Base-by-base conservation (phyloP, 345 rosid species). In the Arabidopsis suecica region DNA sequence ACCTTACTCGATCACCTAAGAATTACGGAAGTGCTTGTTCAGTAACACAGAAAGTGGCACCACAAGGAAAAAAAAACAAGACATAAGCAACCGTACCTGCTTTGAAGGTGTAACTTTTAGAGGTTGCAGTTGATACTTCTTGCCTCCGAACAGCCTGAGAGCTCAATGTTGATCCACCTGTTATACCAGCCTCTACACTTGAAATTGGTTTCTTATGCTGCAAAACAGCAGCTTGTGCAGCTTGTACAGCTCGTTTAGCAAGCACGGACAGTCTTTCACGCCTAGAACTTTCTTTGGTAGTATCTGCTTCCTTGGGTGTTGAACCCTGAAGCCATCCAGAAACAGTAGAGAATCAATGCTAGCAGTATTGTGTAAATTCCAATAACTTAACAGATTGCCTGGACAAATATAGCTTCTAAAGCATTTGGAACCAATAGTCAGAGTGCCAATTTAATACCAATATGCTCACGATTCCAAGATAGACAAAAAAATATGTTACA, bases 1-100 rank as follows among this genome's bases (percentile, higher is more conserved):
- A 90, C 84, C 82, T 89, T 37, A 95, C 98, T 76, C 99, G 86
- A 77, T 95, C 98, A 81, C 99, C 98, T 95, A 86, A 68, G 78
- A 58, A 38, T 56, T 50, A 72, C 51, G 68, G 23, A 32, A 77
- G 25, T 65, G 64, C 53, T 48, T 60, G 75, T 73, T 56, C 51
- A 69, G 30, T 67, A 73, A 44, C 50, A 59, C 50, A 47, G 11
- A 70, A 69, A 60, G 37, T 38, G 65, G 12, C 25, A 57, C 49
- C 69, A 12, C 68, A 70, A 73, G 7, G 18, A 41, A 22, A 9
- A 47, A 22, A 32, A 14, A 61, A 57, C 34, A 59, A 50, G 48
- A 30, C 25, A 50, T 42, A n/a, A 61, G 48, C 10, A 44, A 61
- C 34, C 79, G 59, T 83, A 76, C 99, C 99, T 86, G 85, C 71